phyloP scores from a whole-genome alignment of 2,329 filamentous ascomycete species.

The Blastomyces percursus region DNA sequence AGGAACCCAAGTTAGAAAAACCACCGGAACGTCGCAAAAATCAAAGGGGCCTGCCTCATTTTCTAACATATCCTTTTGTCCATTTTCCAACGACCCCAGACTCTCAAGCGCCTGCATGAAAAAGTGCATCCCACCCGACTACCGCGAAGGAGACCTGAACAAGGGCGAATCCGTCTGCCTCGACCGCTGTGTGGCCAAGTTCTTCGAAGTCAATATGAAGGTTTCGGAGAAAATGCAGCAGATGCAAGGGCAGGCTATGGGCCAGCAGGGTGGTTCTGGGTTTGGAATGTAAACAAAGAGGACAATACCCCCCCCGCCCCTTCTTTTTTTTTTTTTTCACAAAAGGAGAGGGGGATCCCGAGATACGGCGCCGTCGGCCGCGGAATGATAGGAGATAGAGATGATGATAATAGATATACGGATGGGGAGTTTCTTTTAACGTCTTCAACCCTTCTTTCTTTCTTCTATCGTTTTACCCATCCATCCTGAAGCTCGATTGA shows the following conservation, averaged over 20 bases:
- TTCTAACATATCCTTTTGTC: background rate
- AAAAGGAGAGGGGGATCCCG: slow-evolving; percentile 20
- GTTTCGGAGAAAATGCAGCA: slow-evolving; percentile 96
- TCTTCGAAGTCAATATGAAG: slow-evolving; percentile 98
- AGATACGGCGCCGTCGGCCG: background rate
- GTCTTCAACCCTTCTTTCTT: background rate
- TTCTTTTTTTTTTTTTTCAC: too few species aligned
- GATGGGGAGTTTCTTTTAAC: background rate
- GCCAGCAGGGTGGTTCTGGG: slow-evolving; percentile 37
- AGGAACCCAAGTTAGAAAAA: too few species aligned
- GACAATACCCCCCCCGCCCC: too few species aligned
- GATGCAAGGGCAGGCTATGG: slow-evolving; percentile 76
- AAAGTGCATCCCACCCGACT: slow-evolving; percentile 87
- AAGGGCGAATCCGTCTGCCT: slow-evolving; percentile 98
- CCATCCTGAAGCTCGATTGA: background rate
- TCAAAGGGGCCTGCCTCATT: background rate
- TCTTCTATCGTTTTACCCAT: background rate
- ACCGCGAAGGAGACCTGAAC: slow-evolving; percentile 93
- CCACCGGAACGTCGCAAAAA: background rate
- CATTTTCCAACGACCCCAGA: slow-evolving; percentile 27
- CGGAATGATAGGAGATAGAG: background rate
- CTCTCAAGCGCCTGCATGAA: slow-evolving; percentile 81
- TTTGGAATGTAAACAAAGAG: slow-evolving; percentile 37
- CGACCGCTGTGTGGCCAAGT: slow-evolving; percentile 94
- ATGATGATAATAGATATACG: background rate